phyloP scores from a whole-genome alignment of 495 filamentous ascomycete genomes.

The Penicillium nucicola region DNA sequence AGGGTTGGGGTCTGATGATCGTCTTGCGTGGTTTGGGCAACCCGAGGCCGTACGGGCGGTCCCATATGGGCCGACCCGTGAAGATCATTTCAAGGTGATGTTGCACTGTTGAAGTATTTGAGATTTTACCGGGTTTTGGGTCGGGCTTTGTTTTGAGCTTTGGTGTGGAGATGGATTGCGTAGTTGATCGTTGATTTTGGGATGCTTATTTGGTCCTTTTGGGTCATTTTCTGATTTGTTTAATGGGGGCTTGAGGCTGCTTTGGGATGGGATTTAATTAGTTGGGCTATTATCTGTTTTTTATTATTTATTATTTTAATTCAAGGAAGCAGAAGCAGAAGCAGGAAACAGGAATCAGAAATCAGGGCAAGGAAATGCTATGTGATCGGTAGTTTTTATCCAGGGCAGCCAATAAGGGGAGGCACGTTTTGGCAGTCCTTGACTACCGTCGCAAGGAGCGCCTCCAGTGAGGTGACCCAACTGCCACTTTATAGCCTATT shows the following conservation, averaged over 20 bases:
- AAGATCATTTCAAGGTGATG: background rate
- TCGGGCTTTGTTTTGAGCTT: background rate
- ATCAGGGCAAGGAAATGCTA: too few species aligned
- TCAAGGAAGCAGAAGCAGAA: too few species aligned
- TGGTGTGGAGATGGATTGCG: background rate
- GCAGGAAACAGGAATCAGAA: too few species aligned
- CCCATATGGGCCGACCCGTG: conserved; percentile 4
- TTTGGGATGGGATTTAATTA: too few species aligned
- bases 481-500: background rate
- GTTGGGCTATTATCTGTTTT: too few species aligned
- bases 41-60: background rate
- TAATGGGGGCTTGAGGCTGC: too few species aligned
- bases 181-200: background rate
- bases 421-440: too few species aligned
- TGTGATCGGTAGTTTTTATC: too few species aligned
- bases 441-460: too few species aligned
- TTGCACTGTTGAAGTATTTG: background rate
- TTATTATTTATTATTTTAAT: too few species aligned
- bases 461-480: background rate
- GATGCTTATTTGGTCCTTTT: background rate
- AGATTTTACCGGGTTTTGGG: background rate
- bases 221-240: background rate
- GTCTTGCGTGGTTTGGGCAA: background rate
- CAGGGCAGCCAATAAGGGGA: too few species aligned
- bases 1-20: background rate